These are phyloP conservation scores for Claviceps maximensis DNA, from an alignment of 2,329 filamentous ascomycete species.

Conservation along the genomic window DNA sequence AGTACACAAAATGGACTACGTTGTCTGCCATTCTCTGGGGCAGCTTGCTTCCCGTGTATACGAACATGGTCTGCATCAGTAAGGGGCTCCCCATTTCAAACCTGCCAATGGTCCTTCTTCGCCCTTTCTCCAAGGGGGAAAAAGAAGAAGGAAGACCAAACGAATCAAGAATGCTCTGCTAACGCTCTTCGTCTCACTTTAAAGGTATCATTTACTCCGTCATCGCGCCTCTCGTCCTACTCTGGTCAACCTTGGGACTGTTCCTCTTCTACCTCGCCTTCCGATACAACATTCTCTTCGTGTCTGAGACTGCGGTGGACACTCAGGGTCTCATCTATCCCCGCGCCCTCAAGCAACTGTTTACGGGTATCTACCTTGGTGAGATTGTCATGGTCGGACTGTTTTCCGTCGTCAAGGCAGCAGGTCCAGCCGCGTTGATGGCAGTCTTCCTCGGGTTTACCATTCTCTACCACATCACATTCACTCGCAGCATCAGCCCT, in stretches of 20 bases:
- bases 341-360: constrained; percentile 74
- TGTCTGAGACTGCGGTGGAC: constrained; percentile 66
- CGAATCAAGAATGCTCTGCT: constrained; percentile 11
- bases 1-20: constrained; percentile 60
- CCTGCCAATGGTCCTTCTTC: no score
- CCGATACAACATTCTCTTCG: constrained; percentile 76
- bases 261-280: constrained; percentile 72
- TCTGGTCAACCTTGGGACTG: constrained; percentile 67
- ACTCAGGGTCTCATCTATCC: constrained; percentile 83
- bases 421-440: constrained; percentile 64
- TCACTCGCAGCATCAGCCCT: constrained; percentile 57
- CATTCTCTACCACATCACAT: constrained; percentile 59
- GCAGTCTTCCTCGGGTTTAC: constrained; percentile 64
- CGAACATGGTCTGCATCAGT: constrained; percentile 60
- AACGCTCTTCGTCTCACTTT: background rate
- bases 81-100: no score
- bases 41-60: constrained; percentile 60
- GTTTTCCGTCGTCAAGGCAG: constrained; percentile 54
- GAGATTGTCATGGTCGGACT: constrained; percentile 71
- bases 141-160: background rate
- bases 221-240: constrained; percentile 70
- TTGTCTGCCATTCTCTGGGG: constrained; percentile 64
- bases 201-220: constrained; percentile 62
- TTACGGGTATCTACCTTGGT: constrained; percentile 68
- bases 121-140: background rate